Conservation (phyloP, 441 rosid genomes). For the Breynia disticha region DNA sequence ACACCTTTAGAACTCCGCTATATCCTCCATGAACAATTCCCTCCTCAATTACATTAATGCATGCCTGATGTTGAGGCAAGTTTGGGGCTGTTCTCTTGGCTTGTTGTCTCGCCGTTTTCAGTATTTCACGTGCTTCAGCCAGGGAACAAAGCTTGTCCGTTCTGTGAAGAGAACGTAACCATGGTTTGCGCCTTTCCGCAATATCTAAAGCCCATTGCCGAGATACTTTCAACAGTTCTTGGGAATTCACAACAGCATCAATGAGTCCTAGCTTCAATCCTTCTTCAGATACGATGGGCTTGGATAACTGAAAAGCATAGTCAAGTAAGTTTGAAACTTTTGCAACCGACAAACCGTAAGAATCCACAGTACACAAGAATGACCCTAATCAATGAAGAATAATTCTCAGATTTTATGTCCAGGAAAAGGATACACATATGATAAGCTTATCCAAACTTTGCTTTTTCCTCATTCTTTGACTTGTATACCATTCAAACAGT, state of each 20-base stretch:
- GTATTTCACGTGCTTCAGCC: slow-evolving; percentile 61
- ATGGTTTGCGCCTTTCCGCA: slow-evolving; percentile 60
- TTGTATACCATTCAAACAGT: no score
- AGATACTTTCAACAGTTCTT: slow-evolving; percentile 69
- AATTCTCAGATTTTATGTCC: background rate
- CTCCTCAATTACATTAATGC: slow-evolving; percentile 85
- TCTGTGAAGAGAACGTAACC: slow-evolving; percentile 74
- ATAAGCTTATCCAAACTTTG: no score
- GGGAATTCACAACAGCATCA: slow-evolving; percentile 66
- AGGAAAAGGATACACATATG: no score
- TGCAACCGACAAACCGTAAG: no score
- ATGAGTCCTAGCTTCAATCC: slow-evolving; percentile 78
- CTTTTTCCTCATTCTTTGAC: no score
- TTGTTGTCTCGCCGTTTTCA: slow-evolving; percentile 54
- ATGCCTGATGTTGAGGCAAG: slow-evolving; percentile 82
- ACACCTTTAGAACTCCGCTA: slow-evolving; percentile 77
- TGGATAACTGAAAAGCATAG: slow-evolving; percentile 47
- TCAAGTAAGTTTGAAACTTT: slow-evolving; percentile 6
- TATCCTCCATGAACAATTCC: slow-evolving; percentile 91
- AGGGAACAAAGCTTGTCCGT: slow-evolving; percentile 83
- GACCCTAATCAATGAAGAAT: background rate
- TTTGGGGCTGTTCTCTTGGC: slow-evolving; percentile 69
- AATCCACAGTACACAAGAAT: background rate
- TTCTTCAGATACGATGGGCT: slow-evolving; percentile 77
- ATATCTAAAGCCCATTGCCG: slow-evolving; percentile 84